Evolutionary conservation across 768 basidiomycete species (phyloP).

Genomic region (Suillus sp.): DNA sequence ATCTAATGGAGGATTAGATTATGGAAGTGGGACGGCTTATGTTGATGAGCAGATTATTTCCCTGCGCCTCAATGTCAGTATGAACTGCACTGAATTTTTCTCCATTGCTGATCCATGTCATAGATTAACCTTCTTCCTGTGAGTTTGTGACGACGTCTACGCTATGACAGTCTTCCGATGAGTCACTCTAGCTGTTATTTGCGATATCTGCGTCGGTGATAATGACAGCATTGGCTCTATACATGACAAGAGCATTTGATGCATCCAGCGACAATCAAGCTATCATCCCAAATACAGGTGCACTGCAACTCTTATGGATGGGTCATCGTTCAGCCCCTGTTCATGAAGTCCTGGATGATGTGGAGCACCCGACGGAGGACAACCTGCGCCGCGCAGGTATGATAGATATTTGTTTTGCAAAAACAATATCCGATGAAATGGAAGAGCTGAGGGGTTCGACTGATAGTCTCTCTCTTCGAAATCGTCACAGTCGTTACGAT

Average conservation of each 20-base stretch:
- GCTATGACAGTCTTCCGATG: not conserved
- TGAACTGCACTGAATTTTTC: not conserved
- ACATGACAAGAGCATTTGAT: not conserved
- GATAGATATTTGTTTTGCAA: constrained; percentile 5
- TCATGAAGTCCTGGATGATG: not conserved
- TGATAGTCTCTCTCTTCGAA: not conserved
- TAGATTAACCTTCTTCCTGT: constrained; percentile 12
- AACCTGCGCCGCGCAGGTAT: constrained; percentile 8
- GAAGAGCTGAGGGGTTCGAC: not conserved
- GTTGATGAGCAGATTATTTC: not conserved
- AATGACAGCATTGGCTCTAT: not conserved
- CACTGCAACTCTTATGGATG: constrained; percentile 10
- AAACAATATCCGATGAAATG: not conserved
- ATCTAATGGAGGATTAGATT: not conserved
- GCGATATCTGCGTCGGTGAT: constrained; percentile 7
- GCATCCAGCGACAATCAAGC: not conserved
- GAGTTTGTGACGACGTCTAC: not conserved
- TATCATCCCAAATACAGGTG: not conserved
- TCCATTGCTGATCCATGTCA: not conserved
- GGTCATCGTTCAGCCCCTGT: not conserved
- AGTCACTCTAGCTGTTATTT: constrained; percentile 1
- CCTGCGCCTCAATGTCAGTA: not conserved
- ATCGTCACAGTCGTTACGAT: not conserved
- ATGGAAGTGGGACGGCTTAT: not conserved
- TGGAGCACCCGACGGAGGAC: not conserved